A percentile compares a stretch with the other conserved stretches of the same genome.
phyloP scores from a whole-genome alignment of 164 flowering plant genomes.

The Platanus orientalis region DNA sequence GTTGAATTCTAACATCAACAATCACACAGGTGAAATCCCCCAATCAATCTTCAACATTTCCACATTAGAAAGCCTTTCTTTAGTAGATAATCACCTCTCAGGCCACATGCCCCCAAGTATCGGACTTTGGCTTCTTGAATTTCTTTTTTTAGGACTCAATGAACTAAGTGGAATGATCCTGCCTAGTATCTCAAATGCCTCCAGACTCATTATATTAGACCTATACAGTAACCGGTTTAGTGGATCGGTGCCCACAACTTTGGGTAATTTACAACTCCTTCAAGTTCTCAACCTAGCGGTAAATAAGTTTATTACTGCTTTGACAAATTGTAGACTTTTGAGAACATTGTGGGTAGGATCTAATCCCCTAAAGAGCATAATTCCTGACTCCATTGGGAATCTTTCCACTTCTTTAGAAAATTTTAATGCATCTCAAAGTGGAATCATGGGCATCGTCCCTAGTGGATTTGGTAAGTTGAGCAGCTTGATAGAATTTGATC shows the following conservation, averaged over 20 bases:
- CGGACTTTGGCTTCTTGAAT: neutral
- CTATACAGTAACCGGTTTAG: neutral
- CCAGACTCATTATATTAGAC: neutral
- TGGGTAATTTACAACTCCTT: conserved; percentile 5
- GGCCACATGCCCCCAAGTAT: neutral
- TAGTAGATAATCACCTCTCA: neutral
- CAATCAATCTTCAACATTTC: no score
- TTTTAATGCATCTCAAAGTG: no score
- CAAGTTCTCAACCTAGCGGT: neutral
- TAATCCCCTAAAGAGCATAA: no score
- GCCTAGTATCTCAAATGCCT: neutral
- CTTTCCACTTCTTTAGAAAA: no score
- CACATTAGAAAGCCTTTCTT: neutral
- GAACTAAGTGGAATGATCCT: neutral
- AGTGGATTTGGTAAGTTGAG: no score
- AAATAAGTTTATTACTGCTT: neutral
- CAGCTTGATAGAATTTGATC: no score
- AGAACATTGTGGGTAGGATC: neutral
- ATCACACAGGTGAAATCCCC: no score
- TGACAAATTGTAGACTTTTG: conserved; percentile 1
- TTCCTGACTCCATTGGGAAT: no score
- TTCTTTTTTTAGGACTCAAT: neutral
- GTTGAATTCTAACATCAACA: no score
- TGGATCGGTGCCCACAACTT: conserved; percentile 1
- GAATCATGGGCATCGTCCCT: no score